Conservation (phyloP, 1,284 basidiomycete species). For the Puccinia polysora region DNA sequence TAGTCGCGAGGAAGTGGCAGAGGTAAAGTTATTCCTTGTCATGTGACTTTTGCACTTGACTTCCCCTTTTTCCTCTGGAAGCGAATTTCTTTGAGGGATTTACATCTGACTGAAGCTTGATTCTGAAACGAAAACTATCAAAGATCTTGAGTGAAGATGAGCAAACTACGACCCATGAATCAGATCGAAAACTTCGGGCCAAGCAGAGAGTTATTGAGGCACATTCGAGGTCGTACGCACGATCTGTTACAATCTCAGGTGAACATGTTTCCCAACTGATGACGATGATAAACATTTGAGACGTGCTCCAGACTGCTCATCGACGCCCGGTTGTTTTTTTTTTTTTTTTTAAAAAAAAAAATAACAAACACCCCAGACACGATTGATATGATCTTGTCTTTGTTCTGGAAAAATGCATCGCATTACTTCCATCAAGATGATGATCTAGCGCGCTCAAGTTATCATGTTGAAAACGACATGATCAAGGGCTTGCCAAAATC, state of each 20-base stretch:
- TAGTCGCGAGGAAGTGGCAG: conserved; percentile 40
- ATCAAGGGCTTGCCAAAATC: conserved; percentile 1
- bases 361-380: conserved; percentile 12
- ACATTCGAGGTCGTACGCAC: conserved; percentile 23
- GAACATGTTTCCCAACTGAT: neutral
- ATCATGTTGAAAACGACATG: neutral
- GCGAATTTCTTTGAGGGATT: neutral
- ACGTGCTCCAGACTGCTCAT: neutral
- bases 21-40: conserved; percentile 15
- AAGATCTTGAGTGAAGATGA: conserved; percentile 38
- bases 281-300: too few relatives aligned
- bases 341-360: neutral
- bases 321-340: neutral
- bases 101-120: neutral
- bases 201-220: conserved; percentile 28
- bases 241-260: conserved; percentile 32
- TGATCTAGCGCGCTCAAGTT: neutral
- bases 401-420: conserved; percentile 41
- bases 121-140: neutral
- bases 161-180: conserved; percentile 22
- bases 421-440: conserved; percentile 14
- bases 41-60: neutral
- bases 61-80: neutral
- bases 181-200: conserved; percentile 35
- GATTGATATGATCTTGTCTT: conserved; percentile 36